Evolutionary conservation across 768 basidiomycete species (phyloP).

Genomic region (Russula brevipes): DNA sequence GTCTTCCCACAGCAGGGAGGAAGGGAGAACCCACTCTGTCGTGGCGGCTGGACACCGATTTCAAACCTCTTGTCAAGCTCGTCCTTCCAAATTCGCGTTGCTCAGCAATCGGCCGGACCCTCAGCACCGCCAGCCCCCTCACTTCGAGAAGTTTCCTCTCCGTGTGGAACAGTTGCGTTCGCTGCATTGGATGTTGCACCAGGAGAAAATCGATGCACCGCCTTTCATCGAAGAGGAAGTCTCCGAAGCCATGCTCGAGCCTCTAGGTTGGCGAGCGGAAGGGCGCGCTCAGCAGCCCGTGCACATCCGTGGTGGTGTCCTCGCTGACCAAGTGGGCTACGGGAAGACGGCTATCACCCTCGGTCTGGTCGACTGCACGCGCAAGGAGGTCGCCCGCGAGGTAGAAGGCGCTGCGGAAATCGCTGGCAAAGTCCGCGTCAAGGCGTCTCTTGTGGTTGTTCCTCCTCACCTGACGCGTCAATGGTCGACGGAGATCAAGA

Average conservation of each 20-base stretch:
- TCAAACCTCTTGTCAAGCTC: constrained; percentile 56
- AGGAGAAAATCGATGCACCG: constrained; percentile 57
- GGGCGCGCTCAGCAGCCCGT: constrained; percentile 78
- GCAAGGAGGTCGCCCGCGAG: constrained; percentile 51
- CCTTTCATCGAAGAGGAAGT: constrained; percentile 94
- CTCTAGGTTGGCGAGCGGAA: constrained; percentile 92
- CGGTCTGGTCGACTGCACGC: constrained; percentile 75
- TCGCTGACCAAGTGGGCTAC: constrained; percentile 95
- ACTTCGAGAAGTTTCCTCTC: constrained; percentile 61
- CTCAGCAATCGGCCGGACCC: constrained; percentile 70
- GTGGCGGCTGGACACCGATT: constrained; percentile 82
- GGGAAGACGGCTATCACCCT: constrained; percentile 96
- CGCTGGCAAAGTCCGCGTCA: constrained; percentile 66
- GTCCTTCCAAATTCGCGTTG: constrained; percentile 63
- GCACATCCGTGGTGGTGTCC: constrained; percentile 77
- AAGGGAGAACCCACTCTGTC: constrained; percentile 50
- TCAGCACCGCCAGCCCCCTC: constrained; percentile 69
- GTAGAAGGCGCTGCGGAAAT: constrained; percentile 45
- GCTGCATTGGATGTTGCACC: constrained; percentile 85
- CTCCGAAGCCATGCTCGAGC: constrained; percentile 79
- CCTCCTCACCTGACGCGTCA: constrained; percentile 88
- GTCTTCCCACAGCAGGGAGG: constrained; percentile 53
- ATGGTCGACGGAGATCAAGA: constrained; percentile 81
- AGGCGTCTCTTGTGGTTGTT: constrained; percentile 79
- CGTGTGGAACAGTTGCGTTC: constrained; percentile 87